Evolutionary conservation across 2,329 filamentous ascomycete genomes (phyloP).

Genomic region (Fusarium robinianum): DNA sequence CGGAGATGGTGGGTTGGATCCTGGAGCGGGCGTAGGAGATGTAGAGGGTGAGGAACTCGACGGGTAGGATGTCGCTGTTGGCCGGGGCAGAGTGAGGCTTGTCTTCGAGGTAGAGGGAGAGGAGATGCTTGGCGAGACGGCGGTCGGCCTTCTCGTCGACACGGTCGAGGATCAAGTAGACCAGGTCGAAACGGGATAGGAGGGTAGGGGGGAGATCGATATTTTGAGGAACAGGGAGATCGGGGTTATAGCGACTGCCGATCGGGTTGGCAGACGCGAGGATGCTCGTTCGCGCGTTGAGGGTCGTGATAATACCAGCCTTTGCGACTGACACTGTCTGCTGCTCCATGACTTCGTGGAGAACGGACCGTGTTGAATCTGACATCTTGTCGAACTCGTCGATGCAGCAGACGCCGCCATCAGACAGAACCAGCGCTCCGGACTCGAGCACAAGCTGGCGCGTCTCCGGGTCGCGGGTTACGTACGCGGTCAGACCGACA

Average conservation of each 20-base stretch:
- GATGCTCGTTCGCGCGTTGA: slow-evolving; percentile 95
- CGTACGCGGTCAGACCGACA: slow-evolving; percentile 79
- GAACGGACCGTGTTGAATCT: slow-evolving; percentile 75
- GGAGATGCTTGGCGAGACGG: slow-evolving; percentile 85
- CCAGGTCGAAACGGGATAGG: slow-evolving; percentile 92
- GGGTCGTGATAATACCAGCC: slow-evolving; percentile 93
- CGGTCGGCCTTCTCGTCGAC: slow-evolving; percentile 90
- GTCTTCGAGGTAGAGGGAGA: slow-evolving; percentile 97
- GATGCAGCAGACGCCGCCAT: slow-evolving; percentile 83
- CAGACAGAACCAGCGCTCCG: slow-evolving; percentile 76
- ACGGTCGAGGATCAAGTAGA: slow-evolving; percentile 94
- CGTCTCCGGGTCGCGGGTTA: slow-evolving; percentile 79
- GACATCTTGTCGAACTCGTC: slow-evolving; percentile 90
- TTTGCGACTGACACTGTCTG: slow-evolving; percentile 85
- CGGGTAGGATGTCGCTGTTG: slow-evolving; percentile 77
- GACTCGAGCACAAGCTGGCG: slow-evolving; percentile 81
- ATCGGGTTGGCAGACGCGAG: slow-evolving; percentile 97
- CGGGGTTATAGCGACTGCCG: slow-evolving; percentile 95
- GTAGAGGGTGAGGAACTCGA: slow-evolving; percentile 95
- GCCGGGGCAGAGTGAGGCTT: slow-evolving; percentile 81
- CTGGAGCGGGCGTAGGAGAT: slow-evolving; percentile 93
- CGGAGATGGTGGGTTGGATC: slow-evolving; percentile 80
- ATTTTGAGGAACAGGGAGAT: slow-evolving; percentile 94
- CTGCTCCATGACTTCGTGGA: slow-evolving; percentile 89
- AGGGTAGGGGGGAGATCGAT: slow-evolving; percentile 96